Conservation (phyloP, 2,329 filamentous ascomycete genomes). For the Achaetomium macrosporum region DNA sequence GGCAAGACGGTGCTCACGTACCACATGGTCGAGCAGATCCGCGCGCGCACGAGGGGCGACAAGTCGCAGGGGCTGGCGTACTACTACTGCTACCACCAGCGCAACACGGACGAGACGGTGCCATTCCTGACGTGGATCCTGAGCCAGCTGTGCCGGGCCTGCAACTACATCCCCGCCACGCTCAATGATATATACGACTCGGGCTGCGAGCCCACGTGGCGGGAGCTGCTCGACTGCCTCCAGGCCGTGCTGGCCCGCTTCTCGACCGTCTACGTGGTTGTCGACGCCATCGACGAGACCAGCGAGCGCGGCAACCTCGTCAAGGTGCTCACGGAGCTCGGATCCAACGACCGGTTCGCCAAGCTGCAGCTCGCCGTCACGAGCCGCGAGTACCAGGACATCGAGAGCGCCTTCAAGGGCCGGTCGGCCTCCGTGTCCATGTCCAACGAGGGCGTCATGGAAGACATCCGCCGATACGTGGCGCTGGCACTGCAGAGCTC, state of each 20-base stretch:
- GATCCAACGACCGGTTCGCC: conserved; percentile 20
- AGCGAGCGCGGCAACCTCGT: conserved; percentile 21
- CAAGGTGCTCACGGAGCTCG: conserved; percentile 21
- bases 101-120: conserved; percentile 26
- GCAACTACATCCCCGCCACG: conserved; percentile 5
- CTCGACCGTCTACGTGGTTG: conserved; percentile 21
- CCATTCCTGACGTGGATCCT: conserved; percentile 27
- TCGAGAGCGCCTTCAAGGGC: conserved; percentile 17
- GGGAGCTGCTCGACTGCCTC: not conserved
- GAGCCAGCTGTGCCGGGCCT: conserved; percentile 23
- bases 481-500: not conserved
- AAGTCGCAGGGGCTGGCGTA: conserved; percentile 14
- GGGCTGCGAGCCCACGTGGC: not conserved
- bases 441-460: conserved; percentile 23
- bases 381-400: conserved; percentile 29
- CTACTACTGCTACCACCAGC: conserved; percentile 30
- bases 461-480: conserved; percentile 21
- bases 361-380: conserved; percentile 29
- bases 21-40: conserved; percentile 7
- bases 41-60: no score
- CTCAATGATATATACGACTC: conserved; percentile 4
- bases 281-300: conserved; percentile 32
- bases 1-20: conserved; percentile 19
- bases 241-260: conserved; percentile 14
- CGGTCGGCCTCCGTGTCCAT: conserved; percentile 6